A percentile compares a stretch with the other conserved stretches of the same genome.
phyloP scores from a whole-genome alignment of 176 grass and related monocot genomes.

The Echinochloa phyllopogon region DNA sequence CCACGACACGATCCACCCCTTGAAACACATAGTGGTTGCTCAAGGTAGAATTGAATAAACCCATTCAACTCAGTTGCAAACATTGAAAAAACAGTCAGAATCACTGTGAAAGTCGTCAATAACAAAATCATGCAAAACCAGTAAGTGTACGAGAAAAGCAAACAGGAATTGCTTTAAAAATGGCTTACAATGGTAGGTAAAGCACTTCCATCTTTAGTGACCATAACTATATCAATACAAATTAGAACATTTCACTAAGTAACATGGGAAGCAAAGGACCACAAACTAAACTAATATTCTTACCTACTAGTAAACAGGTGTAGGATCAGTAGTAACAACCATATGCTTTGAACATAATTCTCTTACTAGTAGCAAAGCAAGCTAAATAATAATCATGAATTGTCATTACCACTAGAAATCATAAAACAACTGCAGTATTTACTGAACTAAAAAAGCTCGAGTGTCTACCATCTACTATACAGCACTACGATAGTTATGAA shows the following conservation, averaged over 20 bases:
- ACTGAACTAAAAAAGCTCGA: not conserved
- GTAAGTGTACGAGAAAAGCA: constrained; percentile 14
- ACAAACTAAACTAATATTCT: not conserved
- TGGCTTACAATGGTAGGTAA: not conserved
- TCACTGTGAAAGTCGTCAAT: not conserved
- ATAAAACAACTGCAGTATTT: not conserved
- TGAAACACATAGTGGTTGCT: not conserved
- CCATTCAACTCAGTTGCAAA: not conserved
- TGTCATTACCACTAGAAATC: not conserved
- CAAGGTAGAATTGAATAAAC: not conserved
- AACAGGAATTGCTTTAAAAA: not conserved
- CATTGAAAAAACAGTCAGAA: not conserved
- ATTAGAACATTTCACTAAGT: not conserved
- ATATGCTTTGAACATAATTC: not conserved
- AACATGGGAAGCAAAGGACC: not conserved
- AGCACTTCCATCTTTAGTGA: not conserved
- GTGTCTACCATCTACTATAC: not conserved
- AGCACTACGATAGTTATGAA: not conserved
- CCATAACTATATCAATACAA: not conserved
- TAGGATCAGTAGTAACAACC: not conserved
- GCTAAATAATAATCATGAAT: not conserved
- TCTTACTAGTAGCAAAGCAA: not conserved
- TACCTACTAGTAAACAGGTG: not conserved
- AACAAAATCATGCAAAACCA: not conserved
- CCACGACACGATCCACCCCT: not conserved